Conservation (phyloP, 805 yeast species). For the Ogataea nitratoaversa region DNA sequence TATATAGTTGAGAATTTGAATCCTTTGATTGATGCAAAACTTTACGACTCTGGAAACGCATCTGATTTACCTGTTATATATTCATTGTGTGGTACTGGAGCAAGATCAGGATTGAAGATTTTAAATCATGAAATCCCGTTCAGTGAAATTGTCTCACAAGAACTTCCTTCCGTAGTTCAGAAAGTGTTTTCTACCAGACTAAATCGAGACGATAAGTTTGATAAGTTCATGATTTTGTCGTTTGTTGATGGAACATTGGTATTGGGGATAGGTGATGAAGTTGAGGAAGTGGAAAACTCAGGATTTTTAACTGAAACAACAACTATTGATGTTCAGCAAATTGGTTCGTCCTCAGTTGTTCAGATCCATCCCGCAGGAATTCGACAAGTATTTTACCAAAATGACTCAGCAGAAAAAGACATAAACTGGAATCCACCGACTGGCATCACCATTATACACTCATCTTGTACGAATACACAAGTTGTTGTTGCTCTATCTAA, state of each 20-base stretch:
- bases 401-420: slow-evolving; percentile 27
- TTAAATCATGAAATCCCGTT: slow-evolving; percentile 57
- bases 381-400: slow-evolving; percentile 43
- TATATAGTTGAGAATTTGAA: slow-evolving; percentile 46
- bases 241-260: slow-evolving; percentile 66
- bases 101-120: slow-evolving; percentile 44
- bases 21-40: slow-evolving; percentile 46
- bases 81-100: slow-evolving; percentile 38
- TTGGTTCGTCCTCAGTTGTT: slow-evolving; percentile 58
- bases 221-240: slow-evolving; percentile 63
- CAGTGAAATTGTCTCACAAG: slow-evolving; percentile 65
- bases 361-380: slow-evolving; percentile 75
- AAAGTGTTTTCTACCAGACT: slow-evolving; percentile 62
- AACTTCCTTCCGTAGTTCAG: slow-evolving; percentile 63
- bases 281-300: slow-evolving; percentile 63
- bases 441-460: slow-evolving; percentile 58
- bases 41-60: slow-evolving; percentile 31
- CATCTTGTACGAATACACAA: slow-evolving; percentile 64
- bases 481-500: slow-evolving; percentile 68
- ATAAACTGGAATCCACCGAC: slow-evolving; percentile 82
- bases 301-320: slow-evolving; percentile 51
- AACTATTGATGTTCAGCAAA: slow-evolving; percentile 65
- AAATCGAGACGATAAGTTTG: slow-evolving; percentile 40
- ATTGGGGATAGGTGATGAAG: slow-evolving; percentile 72
- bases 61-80: slow-evolving; percentile 38